phyloP scores from a whole-genome alignment of 78 protist species.

The Protostelium mycophagum region DNA sequence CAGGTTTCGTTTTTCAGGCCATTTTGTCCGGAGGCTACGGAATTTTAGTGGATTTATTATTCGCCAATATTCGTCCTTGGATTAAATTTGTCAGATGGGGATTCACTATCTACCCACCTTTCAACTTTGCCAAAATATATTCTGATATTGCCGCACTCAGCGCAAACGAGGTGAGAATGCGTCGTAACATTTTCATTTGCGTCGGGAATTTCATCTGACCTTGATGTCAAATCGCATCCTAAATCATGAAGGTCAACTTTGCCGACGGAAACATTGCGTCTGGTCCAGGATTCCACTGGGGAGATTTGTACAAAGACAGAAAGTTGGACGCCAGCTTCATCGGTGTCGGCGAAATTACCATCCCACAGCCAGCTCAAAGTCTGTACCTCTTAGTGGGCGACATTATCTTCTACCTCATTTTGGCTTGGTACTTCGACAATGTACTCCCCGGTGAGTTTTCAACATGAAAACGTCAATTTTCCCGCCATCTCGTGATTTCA shows the following conservation, averaged over 20 bases:
- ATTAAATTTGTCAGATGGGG: not conserved
- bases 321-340: constrained; percentile 3
- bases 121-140: constrained; percentile 12
- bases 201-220: not conserved
- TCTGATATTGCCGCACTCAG: not conserved
- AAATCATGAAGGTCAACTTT: not conserved
- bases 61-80: constrained; percentile 3
- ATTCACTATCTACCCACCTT: constrained; percentile 18
- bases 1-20: constrained; percentile 5
- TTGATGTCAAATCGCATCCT: not conserved
- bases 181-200: not conserved
- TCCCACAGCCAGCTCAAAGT: constrained; percentile 22
- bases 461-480: not conserved
- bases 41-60: not conserved
- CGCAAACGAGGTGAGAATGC: not conserved
- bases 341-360: not conserved
- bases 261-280: not conserved
- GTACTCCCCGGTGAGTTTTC: constrained; percentile 36
- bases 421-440: constrained; percentile 66
- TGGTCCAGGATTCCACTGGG: constrained; percentile 12
- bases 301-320: constrained; percentile 4
- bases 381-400: not conserved
- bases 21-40: constrained; percentile 11
- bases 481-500: not conserved
- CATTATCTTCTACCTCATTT: not conserved